A percentile compares a stretch with the other conserved stretches of the same genome.
Conservation (phyloP, 2,329 filamentous ascomycete genomes). For the Neofusicoccum cordaticola region DNA sequence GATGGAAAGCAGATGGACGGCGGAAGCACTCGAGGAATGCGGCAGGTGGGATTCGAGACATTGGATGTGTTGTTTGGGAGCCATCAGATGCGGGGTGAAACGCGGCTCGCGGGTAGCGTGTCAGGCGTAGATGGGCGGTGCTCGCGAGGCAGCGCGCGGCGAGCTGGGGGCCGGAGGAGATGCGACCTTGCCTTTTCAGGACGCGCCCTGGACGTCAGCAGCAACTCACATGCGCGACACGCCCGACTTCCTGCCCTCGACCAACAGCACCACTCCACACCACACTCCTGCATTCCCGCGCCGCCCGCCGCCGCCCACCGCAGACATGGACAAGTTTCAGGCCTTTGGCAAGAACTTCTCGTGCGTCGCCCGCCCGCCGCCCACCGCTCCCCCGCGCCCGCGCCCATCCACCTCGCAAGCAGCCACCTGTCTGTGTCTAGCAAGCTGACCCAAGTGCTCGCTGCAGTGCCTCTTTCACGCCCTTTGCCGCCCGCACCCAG, state of each 20-base stretch:
- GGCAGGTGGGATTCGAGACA: background rate
- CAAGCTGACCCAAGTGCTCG: conserved; percentile 37
- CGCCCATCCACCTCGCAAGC: background rate
- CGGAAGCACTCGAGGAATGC: background rate
- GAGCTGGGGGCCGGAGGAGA: background rate
- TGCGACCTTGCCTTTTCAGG: conserved; percentile 2
- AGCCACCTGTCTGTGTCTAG: background rate
- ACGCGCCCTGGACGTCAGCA: background rate
- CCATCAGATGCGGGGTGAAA: background rate
- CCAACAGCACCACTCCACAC: background rate
- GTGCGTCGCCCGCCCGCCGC: conserved; percentile 41
- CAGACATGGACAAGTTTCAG: conserved; percentile 18
- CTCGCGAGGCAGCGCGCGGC: background rate
- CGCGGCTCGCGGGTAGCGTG: background rate
- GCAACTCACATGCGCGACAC: conserved; percentile 1
- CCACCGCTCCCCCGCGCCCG: conserved; percentile 9
- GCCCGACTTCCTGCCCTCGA: background rate
- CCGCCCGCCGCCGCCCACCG: background rate
- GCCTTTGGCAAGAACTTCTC: conserved; percentile 62
- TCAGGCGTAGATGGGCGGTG: background rate
- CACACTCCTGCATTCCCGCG: background rate
- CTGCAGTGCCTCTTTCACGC: conserved; percentile 78
- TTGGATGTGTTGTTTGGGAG: background rate
- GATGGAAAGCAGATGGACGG: too few relatives aligned
- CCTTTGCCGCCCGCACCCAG: conserved; percentile 89